Conservation (phyloP, 768 basidiomycete genomes). For the Pulveroboletus frians region DNA sequence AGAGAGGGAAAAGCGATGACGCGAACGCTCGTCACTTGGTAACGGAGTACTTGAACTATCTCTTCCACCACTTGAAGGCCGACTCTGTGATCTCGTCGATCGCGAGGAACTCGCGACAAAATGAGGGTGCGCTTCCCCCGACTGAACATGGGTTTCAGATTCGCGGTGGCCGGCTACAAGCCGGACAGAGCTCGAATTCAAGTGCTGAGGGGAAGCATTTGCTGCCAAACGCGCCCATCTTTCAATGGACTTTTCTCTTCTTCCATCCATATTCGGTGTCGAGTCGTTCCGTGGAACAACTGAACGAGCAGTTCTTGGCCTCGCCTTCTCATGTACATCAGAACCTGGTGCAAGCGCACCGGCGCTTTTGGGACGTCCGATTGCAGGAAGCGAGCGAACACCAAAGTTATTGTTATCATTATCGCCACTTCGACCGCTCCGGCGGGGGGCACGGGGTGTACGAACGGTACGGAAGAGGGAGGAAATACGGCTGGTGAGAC, state of each 20-base stretch:
- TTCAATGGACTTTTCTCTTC: constrained; percentile 31
- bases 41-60: constrained; percentile 20
- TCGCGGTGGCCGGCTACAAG: constrained; percentile 19
- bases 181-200: constrained; percentile 9
- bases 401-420: constrained; percentile 24
- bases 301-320: constrained; percentile 20
- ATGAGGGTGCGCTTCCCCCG: constrained; percentile 12
- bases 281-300: constrained; percentile 19
- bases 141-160: constrained; percentile 29
- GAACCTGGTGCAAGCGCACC: constrained; percentile 10
- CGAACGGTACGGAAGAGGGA: constrained; percentile 46
- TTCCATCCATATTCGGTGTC: constrained; percentile 16
- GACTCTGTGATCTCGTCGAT: constrained; percentile 23
- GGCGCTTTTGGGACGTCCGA: constrained; percentile 26
- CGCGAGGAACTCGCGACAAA: constrained; percentile 10
- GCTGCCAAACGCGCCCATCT: constrained; percentile 30
- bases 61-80: constrained; percentile 23
- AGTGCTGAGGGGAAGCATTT: constrained; percentile 18
- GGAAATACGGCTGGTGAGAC: constrained; percentile 40
- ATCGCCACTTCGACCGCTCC: constrained; percentile 5
- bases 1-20: constrained; percentile 30
- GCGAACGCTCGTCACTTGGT: constrained; percentile 19
- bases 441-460: constrained; percentile 15
- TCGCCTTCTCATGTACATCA: constrained; percentile 25
- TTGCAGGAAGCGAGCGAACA: constrained; percentile 29